These are phyloP conservation scores for Aspergillus quadricinctus DNA, from an alignment of 2,329 filamentous ascomycete species.

Conservation along the genomic window DNA sequence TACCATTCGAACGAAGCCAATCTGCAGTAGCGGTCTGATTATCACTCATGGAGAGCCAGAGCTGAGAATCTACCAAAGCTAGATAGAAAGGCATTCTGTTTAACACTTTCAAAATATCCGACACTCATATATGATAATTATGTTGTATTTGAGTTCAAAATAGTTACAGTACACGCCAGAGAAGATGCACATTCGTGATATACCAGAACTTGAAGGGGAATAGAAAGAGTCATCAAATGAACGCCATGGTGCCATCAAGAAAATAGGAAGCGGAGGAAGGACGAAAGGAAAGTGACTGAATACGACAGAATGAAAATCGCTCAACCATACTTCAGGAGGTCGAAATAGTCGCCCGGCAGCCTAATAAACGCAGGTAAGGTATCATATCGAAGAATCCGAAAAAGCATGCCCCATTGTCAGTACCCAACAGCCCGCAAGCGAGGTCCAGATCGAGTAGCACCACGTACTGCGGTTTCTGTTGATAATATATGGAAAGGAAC, in stretches of 20 bases:
- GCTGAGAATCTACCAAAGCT: neutral
- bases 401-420: constrained; percentile 15
- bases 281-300: neutral
- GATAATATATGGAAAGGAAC: constrained; percentile 13
- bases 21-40: neutral
- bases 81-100: neutral
- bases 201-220: constrained; percentile 5
- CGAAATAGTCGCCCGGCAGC: constrained; percentile 7
- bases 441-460: neutral
- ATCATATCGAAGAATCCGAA: constrained; percentile 26
- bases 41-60: neutral
- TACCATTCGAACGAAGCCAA: neutral
- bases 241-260: constrained; percentile 15
- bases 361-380: constrained; percentile 22
- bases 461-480: neutral
- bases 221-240: constrained; percentile 12
- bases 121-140: neutral
- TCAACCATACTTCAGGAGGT: neutral
- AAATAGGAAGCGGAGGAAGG: constrained; percentile 3
- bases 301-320: neutral
- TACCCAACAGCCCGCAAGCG: constrained; percentile 5
- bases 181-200: constrained; percentile 20
- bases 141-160: neutral
- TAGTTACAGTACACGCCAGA: constrained; percentile 17
- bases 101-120: neutral